Conservation (phyloP, 371 early-diverging fungal species). For the Funneliformis caledonium region DNA sequence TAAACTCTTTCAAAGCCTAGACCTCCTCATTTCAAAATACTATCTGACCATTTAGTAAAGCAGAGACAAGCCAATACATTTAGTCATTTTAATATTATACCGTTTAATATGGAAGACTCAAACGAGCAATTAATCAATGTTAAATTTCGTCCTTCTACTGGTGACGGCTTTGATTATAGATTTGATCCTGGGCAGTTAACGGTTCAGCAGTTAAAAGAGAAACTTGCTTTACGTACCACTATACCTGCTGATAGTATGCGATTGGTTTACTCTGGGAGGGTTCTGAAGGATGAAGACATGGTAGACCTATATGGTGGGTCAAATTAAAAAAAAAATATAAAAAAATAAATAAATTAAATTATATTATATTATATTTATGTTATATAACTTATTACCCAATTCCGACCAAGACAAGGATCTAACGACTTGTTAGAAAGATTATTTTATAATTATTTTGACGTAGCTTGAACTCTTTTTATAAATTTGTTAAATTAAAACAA, state of each 20-base stretch:
- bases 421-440: not conserved
- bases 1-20: not conserved
- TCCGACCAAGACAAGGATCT: not conserved
- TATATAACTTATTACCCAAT: not conserved
- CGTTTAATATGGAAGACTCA: conserved; percentile 9
- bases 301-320: conserved; percentile 64
- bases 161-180: conserved; percentile 25
- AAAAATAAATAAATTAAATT: not conserved
- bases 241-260: conserved; percentile 60
- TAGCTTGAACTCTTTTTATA: not conserved
- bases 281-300: conserved; percentile 71
- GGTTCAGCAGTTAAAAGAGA: conserved; percentile 64
- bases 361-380: not conserved
- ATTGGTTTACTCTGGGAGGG: conserved; percentile 74
- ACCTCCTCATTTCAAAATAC: too few relatives aligned
- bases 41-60: not conserved
- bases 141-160: conserved; percentile 33
- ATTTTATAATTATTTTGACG: not conserved
- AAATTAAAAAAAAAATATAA: not conserved
- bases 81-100: not conserved
- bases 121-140: conserved; percentile 19
- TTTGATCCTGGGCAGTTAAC: conserved; percentile 45
- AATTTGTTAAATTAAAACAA: not conserved
- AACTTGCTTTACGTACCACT: conserved; percentile 56
- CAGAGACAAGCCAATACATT: not conserved